Evolutionary conservation across 2,329 filamentous ascomycete genomes (phyloP).

Genomic region (Neofusicoccum cordaticola): DNA sequence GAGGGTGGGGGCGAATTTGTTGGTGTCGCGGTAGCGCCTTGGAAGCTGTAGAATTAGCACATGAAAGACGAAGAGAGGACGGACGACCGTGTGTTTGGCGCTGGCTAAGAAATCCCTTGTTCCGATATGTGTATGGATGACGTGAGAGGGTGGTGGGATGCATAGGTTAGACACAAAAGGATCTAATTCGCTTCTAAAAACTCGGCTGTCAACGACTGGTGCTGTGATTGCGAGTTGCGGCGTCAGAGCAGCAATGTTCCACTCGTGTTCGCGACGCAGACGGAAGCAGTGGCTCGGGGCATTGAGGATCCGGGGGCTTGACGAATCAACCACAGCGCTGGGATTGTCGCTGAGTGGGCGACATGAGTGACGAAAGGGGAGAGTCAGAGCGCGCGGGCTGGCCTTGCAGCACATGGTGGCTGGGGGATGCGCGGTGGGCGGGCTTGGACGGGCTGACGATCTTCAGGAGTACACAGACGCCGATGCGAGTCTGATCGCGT

Average conservation of each 20-base stretch:
- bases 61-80: slow-evolving; percentile 5
- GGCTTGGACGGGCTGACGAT: background rate
- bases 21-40: background rate
- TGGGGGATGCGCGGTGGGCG: slow-evolving; percentile 1
- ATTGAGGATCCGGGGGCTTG: background rate
- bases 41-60: slow-evolving; percentile 10
- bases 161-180: background rate
- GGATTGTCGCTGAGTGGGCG: background rate
- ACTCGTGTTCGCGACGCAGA: background rate
- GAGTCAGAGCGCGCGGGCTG: background rate
- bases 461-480: background rate
- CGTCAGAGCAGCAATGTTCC: background rate
- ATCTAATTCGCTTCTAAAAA: background rate
- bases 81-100: slow-evolving; percentile 6
- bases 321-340: background rate
- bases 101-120: background rate
- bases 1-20: background rate
- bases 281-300: background rate
- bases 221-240: background rate
- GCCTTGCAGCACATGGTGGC: background rate
- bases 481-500: background rate
- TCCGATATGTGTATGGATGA: slow-evolving; percentile 3
- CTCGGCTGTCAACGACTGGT: background rate
- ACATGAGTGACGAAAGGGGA: background rate
- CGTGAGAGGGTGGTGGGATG: background rate